Percentiles rank a stretch among this genome's conserved stretches.
Evolutionary conservation across 2,329 filamentous ascomycete genomes (phyloP).

Genomic region (Fusarium foetens): DNA sequence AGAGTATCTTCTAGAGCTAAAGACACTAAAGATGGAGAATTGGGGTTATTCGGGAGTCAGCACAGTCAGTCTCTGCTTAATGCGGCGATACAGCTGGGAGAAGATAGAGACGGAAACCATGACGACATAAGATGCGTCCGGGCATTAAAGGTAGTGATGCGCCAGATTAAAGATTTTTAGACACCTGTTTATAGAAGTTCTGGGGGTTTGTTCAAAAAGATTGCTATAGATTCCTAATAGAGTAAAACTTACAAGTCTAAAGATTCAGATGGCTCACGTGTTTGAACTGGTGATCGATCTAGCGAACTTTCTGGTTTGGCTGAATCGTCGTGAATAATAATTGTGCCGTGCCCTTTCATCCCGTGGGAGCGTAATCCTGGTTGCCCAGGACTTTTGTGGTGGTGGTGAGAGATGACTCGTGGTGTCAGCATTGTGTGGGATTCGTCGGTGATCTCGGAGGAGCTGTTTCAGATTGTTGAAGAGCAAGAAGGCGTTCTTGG

Average conservation of each 20-base stretch:
- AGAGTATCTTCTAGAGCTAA: conserved; percentile 9
- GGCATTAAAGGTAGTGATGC: conserved; percentile 3
- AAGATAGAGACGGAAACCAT: conserved; percentile 14
- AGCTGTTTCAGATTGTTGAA: background rate
- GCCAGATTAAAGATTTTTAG: conserved; percentile 17
- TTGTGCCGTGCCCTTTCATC: background rate
- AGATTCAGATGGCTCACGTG: background rate
- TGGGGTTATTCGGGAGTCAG: conserved; percentile 3
- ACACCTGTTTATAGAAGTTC: background rate
- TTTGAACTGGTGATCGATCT: background rate
- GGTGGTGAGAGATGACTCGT: background rate
- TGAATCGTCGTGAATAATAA: background rate
- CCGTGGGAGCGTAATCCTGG: background rate
- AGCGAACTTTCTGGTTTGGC: background rate
- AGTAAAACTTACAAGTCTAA: background rate
- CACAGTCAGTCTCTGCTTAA: conserved; percentile 4
- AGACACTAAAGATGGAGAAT: conserved; percentile 5
- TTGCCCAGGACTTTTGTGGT: background rate
- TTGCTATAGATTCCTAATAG: background rate
- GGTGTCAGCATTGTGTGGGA: background rate
- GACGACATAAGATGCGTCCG: conserved; percentile 10
- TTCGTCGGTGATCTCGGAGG: background rate
- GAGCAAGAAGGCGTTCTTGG: background rate
- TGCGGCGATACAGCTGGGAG: background rate
- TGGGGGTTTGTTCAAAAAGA: background rate